Evolutionary conservation across 2,329 filamentous ascomycete species (phyloP).

Genomic region (Aspergillus sp.): DNA sequence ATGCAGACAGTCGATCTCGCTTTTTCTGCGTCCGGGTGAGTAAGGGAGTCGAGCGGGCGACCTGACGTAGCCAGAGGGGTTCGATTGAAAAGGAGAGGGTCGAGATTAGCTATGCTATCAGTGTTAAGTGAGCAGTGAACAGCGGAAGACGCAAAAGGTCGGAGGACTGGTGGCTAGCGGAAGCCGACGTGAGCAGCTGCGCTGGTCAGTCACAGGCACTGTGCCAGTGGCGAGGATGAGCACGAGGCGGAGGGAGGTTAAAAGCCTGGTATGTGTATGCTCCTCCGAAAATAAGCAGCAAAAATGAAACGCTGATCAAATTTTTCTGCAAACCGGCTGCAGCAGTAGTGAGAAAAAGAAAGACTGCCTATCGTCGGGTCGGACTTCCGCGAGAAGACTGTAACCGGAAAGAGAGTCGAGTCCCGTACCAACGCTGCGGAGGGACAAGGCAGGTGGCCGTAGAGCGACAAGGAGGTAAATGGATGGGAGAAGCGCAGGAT

Average conservation of each 20-base stretch:
- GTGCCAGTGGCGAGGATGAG: constrained; percentile 21
- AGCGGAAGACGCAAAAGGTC: constrained; percentile 19
- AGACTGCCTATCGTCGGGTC: constrained; percentile 3
- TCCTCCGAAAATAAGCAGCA: not conserved
- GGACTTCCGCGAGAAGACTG: not conserved
- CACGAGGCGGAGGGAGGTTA: constrained; percentile 15
- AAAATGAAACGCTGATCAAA: constrained; percentile 6
- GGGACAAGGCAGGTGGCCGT: not conserved
- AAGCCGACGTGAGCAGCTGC: constrained; percentile 32
- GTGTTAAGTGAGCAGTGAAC: constrained; percentile 1
- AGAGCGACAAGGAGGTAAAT: not conserved
- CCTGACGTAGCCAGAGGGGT: not conserved
- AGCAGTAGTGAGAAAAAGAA: constrained; percentile 4
- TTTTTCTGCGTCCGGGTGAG: constrained; percentile 2
- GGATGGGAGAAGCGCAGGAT: not conserved
- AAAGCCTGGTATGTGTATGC: not conserved
- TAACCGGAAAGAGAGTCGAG: not conserved
- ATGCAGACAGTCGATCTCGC: constrained; percentile 15
- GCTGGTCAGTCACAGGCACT: constrained; percentile 34
- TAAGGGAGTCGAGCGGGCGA: not conserved
- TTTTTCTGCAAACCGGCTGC: constrained; percentile 12
- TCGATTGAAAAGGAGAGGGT: not conserved
- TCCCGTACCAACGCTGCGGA: not conserved
- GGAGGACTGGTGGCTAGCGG: constrained; percentile 25
- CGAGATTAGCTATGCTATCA: constrained; percentile 14